Conservation (phyloP, 2,329 filamentous ascomycete species). For the Diaporthe ilicicola region DNA sequence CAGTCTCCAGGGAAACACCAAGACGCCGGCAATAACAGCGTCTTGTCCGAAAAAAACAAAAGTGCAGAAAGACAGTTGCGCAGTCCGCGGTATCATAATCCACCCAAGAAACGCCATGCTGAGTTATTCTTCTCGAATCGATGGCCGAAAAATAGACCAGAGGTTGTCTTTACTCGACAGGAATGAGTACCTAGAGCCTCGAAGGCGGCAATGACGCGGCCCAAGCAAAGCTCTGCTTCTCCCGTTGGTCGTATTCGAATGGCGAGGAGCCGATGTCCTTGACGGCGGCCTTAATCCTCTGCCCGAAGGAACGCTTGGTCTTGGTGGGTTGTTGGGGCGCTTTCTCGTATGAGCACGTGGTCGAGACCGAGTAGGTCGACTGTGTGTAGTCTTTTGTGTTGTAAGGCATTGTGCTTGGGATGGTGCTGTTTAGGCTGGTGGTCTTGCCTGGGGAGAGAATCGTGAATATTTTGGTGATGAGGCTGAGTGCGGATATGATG, state of each 20-base stretch:
- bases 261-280: slow-evolving; percentile 34
- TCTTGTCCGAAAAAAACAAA: not conserved
- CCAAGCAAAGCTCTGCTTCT: slow-evolving; percentile 19
- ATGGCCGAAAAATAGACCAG: not conserved
- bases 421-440: not conserved
- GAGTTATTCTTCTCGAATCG: not conserved
- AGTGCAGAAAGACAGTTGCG: not conserved
- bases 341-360: slow-evolving; percentile 44
- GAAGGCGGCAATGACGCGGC: slow-evolving; percentile 24
- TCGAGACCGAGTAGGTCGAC: slow-evolving; percentile 43
- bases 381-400: slow-evolving; percentile 42
- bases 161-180: not conserved
- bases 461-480: not conserved
- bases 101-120: slow-evolving; percentile 4
- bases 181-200: not conserved
- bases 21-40: not conserved
- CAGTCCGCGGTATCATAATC: not conserved
- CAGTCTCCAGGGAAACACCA: not conserved
- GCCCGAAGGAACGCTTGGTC: slow-evolving; percentile 28
- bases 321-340: slow-evolving; percentile 29
- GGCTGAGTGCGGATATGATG: not conserved
- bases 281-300: slow-evolving; percentile 29
- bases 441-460: not conserved
- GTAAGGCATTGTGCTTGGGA: slow-evolving; percentile 30
- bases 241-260: slow-evolving; percentile 27